Base-by-base conservation (phyloP, 2,329 filamentous ascomycete genomes). In the Paecilomyces sp. region DNA sequence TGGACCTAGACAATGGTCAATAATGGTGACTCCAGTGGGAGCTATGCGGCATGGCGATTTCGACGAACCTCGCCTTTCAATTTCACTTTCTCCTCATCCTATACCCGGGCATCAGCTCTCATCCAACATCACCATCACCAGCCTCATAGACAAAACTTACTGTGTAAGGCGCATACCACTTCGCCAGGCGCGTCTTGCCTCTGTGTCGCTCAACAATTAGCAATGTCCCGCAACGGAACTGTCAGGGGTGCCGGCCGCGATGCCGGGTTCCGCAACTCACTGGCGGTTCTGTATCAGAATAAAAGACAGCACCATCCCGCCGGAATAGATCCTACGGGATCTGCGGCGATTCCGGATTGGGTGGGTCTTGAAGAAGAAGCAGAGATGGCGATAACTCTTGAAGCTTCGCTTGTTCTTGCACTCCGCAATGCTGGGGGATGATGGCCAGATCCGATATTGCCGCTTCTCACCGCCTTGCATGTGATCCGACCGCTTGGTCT, bases 51-150 rank as follows among this genome's bases (percentile, higher is more conserved):
- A 51, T 58, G n/a, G 28, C 15, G 18, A 41, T 9, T 31, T 51
- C 56, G 25, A 25, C 80, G 60, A 79, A 91, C 90, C 81, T 99
- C 94, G 83, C 94, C 94, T 79, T 99, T 99, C 70, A 99, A 83
- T 80, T 96, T 97, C 76, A 99, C 91, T 82, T 99, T 99, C 76
- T 99, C 92, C 76, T 97, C 93, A 82, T 99, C 94, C 83, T 86
- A 58, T 1, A 50, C 3, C 12, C 11, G 34, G 41, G 71, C 57
- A 33, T 31, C 28, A 52, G n/a, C 12, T 2, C 51, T 50, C 62
- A 25, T 50, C 25, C 12, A 30, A 15, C 55, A 31, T 11, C 24
- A 31, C 11, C 24, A 15, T 24, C 55, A 36, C 57, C 36, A 22
- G 34, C n/a, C 13, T 55, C n/a, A 18, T 58, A 47, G 25, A 51